Percentiles rank a stretch among this genome's conserved stretches.
phyloP scores from a whole-genome alignment of 257 asterid genomes.

The Solanum chiquidenum region DNA sequence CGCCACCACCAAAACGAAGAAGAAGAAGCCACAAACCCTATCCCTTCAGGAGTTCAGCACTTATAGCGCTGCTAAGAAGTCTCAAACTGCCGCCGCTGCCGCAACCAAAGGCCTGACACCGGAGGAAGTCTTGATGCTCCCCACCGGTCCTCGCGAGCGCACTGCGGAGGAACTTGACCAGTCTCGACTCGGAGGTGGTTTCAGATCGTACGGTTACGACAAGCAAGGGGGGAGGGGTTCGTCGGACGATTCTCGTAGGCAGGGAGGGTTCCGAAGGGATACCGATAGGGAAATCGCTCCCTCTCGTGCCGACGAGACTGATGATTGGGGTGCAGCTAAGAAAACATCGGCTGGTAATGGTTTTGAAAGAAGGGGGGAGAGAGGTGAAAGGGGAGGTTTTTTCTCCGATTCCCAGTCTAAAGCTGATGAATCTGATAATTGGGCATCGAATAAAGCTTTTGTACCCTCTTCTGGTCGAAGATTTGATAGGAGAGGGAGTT shows the following conservation, averaged over 20 bases:
- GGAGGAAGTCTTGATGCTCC: slow-evolving; percentile 47
- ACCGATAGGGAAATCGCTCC: slow-evolving; percentile 34
- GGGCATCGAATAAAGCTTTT: slow-evolving; percentile 69
- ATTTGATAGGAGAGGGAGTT: slow-evolving; percentile 50
- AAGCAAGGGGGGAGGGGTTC: slow-evolving; percentile 28
- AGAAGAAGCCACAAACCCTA: slow-evolving; percentile 60
- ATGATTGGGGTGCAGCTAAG: slow-evolving; percentile 78
- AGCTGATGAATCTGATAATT: slow-evolving; percentile 81
- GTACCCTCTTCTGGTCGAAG: slow-evolving; percentile 60
- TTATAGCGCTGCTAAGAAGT: slow-evolving; percentile 24
- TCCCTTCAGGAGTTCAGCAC: slow-evolving; percentile 52
- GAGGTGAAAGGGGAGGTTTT: slow-evolving; percentile 71
- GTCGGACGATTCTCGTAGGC: slow-evolving; percentile 60
- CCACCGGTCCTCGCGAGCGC: slow-evolving; percentile 81
- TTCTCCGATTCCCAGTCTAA: slow-evolving; percentile 76
- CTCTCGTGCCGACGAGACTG: slow-evolving; percentile 88
- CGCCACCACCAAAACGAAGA: slow-evolving; percentile 49
- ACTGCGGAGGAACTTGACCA: slow-evolving; percentile 78
- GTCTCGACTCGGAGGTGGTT: slow-evolving; percentile 56
- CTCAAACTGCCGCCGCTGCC: slow-evolving; percentile 8
- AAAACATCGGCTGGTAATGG: slow-evolving; percentile 31
- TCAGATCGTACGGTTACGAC: slow-evolving; percentile 54
- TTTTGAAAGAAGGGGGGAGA: slow-evolving; percentile 59
- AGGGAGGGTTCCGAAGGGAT: slow-evolving; percentile 55
- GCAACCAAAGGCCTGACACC: slow-evolving; percentile 31